Conservation (phyloP, 1,284 basidiomycete genomes). For the Omphalotus olearius region DNA sequence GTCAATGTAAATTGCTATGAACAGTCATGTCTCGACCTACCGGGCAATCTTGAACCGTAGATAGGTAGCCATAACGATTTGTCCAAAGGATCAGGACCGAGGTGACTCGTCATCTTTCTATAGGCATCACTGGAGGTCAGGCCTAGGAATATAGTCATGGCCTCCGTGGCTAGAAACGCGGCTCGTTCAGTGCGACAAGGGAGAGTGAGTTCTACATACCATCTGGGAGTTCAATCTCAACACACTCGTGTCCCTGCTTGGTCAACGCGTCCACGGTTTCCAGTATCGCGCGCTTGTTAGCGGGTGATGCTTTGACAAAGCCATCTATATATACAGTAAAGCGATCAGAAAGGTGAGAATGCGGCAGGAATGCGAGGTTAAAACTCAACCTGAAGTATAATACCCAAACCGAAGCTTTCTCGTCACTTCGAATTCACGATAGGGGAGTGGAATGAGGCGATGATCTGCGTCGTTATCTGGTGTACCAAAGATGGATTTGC, state of each 20-base stretch:
- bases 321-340: conserved; percentile 39
- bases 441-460: conserved; percentile 54
- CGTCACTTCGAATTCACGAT: conserved; percentile 49
- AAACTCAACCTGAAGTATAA: conserved; percentile 51
- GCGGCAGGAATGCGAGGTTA: background rate
- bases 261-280: conserved; percentile 69
- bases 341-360: background rate
- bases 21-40: background rate
- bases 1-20: background rate
- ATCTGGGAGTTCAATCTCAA: conserved; percentile 55
- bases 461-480: conserved; percentile 31
- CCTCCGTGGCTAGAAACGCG: conserved; percentile 36
- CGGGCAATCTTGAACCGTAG: conserved; percentile 9
- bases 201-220: conserved; percentile 32
- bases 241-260: conserved; percentile 72
- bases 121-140: conserved; percentile 78
- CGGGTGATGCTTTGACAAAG: conserved; percentile 72
- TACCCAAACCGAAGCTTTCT: conserved; percentile 69
- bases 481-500: conserved; percentile 51
- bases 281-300: conserved; percentile 71
- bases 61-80: conserved; percentile 41
- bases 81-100: conserved; percentile 63
- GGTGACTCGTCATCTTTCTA: conserved; percentile 58
- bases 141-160: conserved; percentile 62
- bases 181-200: conserved; percentile 6